Percentiles rank a stretch among this genome's conserved stretches.
Evolutionary conservation across 2,329 filamentous ascomycete species (phyloP).

Genomic region (Talaromyces sp.): DNA sequence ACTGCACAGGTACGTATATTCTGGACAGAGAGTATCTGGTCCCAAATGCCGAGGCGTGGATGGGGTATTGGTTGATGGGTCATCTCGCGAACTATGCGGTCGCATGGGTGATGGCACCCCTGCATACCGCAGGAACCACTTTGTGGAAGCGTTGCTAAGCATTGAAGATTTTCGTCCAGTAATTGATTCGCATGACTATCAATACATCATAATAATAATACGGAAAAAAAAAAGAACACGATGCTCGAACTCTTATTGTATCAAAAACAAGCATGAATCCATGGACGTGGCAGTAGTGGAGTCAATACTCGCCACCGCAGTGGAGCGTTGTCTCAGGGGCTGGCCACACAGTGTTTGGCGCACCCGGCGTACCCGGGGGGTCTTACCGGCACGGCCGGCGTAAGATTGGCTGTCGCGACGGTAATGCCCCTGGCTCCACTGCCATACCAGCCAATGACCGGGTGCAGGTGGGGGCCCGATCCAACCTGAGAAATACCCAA

Average conservation of each 20-base stretch:
- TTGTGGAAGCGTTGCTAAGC: neutral
- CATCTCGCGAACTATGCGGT: neutral
- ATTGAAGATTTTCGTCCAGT: neutral
- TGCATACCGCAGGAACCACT: neutral
- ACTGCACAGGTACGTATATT: neutral
- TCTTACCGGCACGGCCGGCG: neutral
- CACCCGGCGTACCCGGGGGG: neutral
- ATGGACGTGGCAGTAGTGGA: neutral
- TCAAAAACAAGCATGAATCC: neutral
- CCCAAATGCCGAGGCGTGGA: neutral
- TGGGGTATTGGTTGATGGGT: neutral
- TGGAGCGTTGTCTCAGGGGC: slow-evolving; percentile 13
- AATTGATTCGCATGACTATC: neutral
- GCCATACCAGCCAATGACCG: neutral
- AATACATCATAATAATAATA: neutral
- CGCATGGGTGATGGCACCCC: neutral
- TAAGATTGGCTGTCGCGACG: neutral
- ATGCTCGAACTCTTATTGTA: neutral
- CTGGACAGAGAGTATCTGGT: neutral
- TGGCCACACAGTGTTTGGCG: neutral
- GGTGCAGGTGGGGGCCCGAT: neutral
- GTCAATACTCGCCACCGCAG: slow-evolving; percentile 6
- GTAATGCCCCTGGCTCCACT: slow-evolving; percentile 2
- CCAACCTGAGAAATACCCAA: neutral
- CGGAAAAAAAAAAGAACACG: neutral